Conservation (phyloP, 345 rosid genomes). For the Linum usitatissimum region DNA sequence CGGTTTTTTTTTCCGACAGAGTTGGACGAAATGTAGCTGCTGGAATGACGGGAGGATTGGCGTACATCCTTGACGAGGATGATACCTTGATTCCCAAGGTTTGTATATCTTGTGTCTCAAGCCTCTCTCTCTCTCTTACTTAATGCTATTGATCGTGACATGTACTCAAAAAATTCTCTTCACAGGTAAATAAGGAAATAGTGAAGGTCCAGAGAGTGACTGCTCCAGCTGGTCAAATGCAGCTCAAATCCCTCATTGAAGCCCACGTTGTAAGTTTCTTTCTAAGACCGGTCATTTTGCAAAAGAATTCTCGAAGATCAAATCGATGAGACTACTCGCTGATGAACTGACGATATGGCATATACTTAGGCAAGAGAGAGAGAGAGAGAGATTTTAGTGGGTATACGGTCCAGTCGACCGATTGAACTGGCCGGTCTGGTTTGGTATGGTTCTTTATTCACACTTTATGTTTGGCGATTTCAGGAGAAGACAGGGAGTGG, state of each 20-base stretch:
- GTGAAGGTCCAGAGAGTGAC: slow-evolving; percentile 89
- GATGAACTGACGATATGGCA: too few species aligned
- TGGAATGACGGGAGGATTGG: slow-evolving; percentile 98
- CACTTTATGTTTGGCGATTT: neutral
- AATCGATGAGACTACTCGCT: too few species aligned
- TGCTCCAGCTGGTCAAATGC: slow-evolving; percentile 96
- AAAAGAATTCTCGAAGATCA: neutral
- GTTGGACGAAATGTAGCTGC: slow-evolving; percentile 99
- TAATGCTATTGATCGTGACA: too few species aligned
- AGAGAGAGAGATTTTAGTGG: too few species aligned
- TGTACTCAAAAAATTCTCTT: neutral
- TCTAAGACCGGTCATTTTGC: neutral
- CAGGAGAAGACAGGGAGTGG: slow-evolving; percentile 93
- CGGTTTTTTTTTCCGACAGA: slow-evolving; percentile 33
- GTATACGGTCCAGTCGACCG: too few species aligned
- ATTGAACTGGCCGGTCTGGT: too few species aligned
- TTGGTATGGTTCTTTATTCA: too few species aligned
- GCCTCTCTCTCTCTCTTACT: neutral
- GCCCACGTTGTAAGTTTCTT: slow-evolving; percentile 79
- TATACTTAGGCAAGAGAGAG: too few species aligned
- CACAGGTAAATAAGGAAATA: slow-evolving; percentile 78
- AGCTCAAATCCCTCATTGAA: slow-evolving; percentile 78
- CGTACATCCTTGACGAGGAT: slow-evolving; percentile 88
- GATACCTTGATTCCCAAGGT: slow-evolving; percentile 86
- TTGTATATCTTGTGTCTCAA: slow-evolving; percentile 6